Evolutionary conservation across 441 rosid species (phyloP), one percentile per base, ranked within the genome.

Genomic region (Rhodomyrtus psidioides): DNA sequence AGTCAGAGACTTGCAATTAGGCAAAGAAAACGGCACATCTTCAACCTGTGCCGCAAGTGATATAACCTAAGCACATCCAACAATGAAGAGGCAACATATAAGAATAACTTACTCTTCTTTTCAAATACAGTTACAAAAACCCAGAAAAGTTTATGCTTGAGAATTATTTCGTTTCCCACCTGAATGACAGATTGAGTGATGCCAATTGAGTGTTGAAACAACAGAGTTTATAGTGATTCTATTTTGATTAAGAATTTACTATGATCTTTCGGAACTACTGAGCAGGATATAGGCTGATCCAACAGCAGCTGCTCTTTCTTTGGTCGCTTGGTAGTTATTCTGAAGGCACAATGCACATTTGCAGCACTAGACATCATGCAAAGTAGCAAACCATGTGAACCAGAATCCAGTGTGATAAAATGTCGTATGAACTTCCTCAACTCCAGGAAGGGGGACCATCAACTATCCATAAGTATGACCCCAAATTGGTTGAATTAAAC

Each of bases 181-280:
- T 57, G 9, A 56, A 24, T 24, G 60, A 56, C 65, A 59, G n/a
- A 59, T 27, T 59, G 4, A 6, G 34, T 6, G 2, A 6, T 27
- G 34, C 19, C 2, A n/a, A n/a, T 59, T 2, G 0, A 59, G 1
- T 27, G 34, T 27, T 27, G 4, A 59, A 59, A 27, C 15, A n/a
- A n/a, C n/a, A n/a, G n/a, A n/a, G n/a, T n/a, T n/a, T n/a, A n/a
- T n/a, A n/a, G n/a, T n/a, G n/a, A n/a, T n/a, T n/a, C n/a, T n/a
- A n/a, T n/a, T n/a, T n/a, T n/a, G n/a, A n/a, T n/a, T n/a, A n/a
- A n/a, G n/a, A n/a, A n/a, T n/a, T n/a, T n/a, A n/a, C n/a, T n/a
- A n/a, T n/a, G n/a, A n/a, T n/a, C n/a, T n/a, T n/a, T n/a, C n/a
- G n/a, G n/a, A n/a, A n/a, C n/a, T n/a, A n/a, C n/a, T n/a, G n/a